A percentile compares a stretch with the other conserved stretches of the same genome.
These are phyloP conservation scores for Penicillium sp. DNA, from an alignment of 2,329 filamentous ascomycete species.

Conservation along the genomic window DNA sequence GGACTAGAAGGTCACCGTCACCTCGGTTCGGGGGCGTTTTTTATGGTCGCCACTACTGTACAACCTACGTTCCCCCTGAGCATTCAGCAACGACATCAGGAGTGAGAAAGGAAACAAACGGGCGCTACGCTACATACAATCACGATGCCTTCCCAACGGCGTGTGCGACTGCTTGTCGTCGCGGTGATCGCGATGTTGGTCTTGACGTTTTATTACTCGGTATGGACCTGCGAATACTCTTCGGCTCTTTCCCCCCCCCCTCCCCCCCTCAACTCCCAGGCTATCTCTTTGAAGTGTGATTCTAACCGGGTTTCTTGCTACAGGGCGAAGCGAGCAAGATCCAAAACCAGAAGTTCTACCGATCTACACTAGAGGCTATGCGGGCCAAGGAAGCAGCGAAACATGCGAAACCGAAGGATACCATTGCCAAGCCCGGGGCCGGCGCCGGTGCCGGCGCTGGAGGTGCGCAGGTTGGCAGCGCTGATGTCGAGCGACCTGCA, in stretches of 20 bases:
- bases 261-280: too few relatives aligned
- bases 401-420: conserved; percentile 57
- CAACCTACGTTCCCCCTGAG: background rate
- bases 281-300: background rate
- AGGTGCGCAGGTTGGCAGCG: conserved; percentile 66
- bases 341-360: conserved; percentile 59
- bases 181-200: conserved; percentile 69
- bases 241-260: background rate
- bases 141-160: conserved; percentile 72
- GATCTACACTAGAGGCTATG: conserved; percentile 60
- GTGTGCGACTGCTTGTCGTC: conserved; percentile 70
- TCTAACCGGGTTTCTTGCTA: conserved; percentile 16
- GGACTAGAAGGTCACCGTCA: background rate
- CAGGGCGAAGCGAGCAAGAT: conserved; percentile 50
- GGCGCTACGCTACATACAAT: background rate
- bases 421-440: conserved; percentile 19
- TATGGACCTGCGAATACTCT: conserved; percentile 48
- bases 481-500: conserved; percentile 59
- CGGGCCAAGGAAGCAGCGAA: conserved; percentile 53
- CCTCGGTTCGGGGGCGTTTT: conserved; percentile 4
- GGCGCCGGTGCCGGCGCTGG: too few relatives aligned
- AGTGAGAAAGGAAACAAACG: background rate
- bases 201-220: conserved; percentile 74
- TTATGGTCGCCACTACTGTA: background rate
- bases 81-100: background rate